Evolutionary conservation across 1,139 yeast genomes (phyloP).

Genomic region (Candida gigantensis): DNA sequence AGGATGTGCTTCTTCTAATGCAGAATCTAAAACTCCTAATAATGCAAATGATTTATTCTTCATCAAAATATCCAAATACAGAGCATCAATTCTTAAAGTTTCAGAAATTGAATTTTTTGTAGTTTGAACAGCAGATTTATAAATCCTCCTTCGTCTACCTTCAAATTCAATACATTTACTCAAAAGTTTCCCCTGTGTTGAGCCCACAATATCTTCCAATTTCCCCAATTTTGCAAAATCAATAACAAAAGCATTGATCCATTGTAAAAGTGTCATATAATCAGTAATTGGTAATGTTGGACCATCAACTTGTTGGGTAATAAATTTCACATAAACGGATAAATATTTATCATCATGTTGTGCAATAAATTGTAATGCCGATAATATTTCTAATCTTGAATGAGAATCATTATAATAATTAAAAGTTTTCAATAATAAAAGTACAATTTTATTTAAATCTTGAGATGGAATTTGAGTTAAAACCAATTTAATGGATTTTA

Average conservation of each 20-base stretch:
- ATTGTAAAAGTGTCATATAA: slow-evolving; percentile 54
- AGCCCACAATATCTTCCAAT: slow-evolving; percentile 17
- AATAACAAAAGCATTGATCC: slow-evolving; percentile 46
- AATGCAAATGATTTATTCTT: slow-evolving; percentile 17
- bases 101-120: slow-evolving; percentile 30
- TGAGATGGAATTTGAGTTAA: slow-evolving; percentile 20
- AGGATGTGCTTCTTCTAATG: slow-evolving; percentile 41
- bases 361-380: slow-evolving; percentile 37
- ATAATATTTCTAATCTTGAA: slow-evolving; percentile 44
- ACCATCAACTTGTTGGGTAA: slow-evolving; percentile 34
- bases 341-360: slow-evolving; percentile 32
- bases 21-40: slow-evolving; percentile 44
- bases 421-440: slow-evolving; percentile 43
- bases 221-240: slow-evolving; percentile 18
- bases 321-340: slow-evolving; percentile 35
- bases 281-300: slow-evolving; percentile 52
- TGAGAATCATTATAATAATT: slow-evolving; percentile 52
- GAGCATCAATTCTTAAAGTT: slow-evolving; percentile 9
- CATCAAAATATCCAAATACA: slow-evolving; percentile 15
- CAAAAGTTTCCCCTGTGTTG: slow-evolving; percentile 26
- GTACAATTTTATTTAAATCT: slow-evolving; percentile 23
- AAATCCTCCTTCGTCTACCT: slow-evolving; percentile 41
- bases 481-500: slow-evolving; percentile 21
- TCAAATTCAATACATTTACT: slow-evolving; percentile 19
- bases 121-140: slow-evolving; percentile 42